A percentile compares a stretch with the other conserved stretches of the same genome.
Evolutionary conservation across 371 early-diverging fungal species (phyloP).

Genomic region (Actinomortierella wolfii): DNA sequence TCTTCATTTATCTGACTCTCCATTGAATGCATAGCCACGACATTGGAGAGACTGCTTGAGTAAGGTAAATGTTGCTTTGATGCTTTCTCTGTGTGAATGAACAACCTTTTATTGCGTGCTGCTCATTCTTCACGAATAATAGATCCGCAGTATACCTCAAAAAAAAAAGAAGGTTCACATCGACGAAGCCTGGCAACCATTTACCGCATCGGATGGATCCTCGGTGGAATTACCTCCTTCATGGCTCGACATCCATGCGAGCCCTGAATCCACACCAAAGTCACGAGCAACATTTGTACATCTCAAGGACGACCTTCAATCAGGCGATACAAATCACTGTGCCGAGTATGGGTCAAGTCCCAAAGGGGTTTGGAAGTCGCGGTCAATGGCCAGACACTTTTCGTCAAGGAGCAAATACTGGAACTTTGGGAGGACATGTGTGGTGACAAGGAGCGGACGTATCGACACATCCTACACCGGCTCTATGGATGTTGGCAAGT

Average conservation of each 20-base stretch:
- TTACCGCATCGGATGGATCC: conserved; percentile 16
- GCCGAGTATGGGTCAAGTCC: conserved; percentile 22
- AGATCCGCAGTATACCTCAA: no score
- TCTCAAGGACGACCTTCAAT: conserved; percentile 15
- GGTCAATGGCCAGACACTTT: conserved; percentile 7
- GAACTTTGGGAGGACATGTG: conserved; percentile 17
- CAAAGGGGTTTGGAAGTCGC: conserved; percentile 14
- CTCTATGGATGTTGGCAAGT: conserved; percentile 36
- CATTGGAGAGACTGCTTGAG: no score
- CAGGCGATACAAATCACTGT: conserved; percentile 11
- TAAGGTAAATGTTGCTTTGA: no score
- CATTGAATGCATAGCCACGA: no score
- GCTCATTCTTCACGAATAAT: no score
- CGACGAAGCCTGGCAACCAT: conserved; percentile 14
- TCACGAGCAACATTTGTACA: conserved; percentile 13
- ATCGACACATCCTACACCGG: conserved; percentile 24
- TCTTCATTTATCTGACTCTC: no score
- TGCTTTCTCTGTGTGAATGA: no score
- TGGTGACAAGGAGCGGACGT: conserved; percentile 6
- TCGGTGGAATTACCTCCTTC: conserved; percentile 7
- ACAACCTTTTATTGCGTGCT: no score
- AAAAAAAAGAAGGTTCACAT: conserved; percentile 16
- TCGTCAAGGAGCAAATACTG: conserved; percentile 25
- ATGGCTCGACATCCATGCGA: conserved; percentile 14
- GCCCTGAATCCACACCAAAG: conserved; percentile 12